Evolutionary conservation across 1,284 basidiomycete species (phyloP), one percentile per base, ranked within the genome.

Genomic region (Pyrrhoderma noxium): DNA sequence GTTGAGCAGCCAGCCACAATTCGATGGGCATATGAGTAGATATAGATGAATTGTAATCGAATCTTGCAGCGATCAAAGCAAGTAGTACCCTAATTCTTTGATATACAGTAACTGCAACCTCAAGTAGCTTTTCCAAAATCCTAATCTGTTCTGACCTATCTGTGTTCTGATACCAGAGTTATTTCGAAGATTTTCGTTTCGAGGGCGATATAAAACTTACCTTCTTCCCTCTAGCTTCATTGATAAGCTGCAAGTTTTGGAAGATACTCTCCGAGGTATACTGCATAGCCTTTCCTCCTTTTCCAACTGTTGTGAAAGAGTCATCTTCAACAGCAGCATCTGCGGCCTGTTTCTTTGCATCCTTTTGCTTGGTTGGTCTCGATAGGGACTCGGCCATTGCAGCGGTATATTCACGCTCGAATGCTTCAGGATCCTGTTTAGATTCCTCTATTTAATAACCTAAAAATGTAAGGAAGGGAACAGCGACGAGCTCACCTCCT

Each of bases 211-310:
- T 42, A 21, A 22, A 43, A 18, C 72, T 37, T 48, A 92, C 91
- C 81, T 99, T 99, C 69, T 93, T 92, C 27, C 96, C 96, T 58
- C 96, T 84, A 43, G 92, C 92, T 64, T 99, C 96, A 65, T 97
- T 86, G 40, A 99, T 85, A 40, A 85, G 78, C 60, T 92, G 85
- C 25, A 99, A 78, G 57, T 85, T 90, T 72, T 97, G 97, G 76
- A 94, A 93, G 60, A 99, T 89, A 44, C 83, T 82, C 54, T 98
- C 95, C 7, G 90, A 70, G 3, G 92, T 91, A 61, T 90, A 87
- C 57, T 84, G 82, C 67, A 93, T 79, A 11, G 79, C 76, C 65
- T 89, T 93, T 35, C 93, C 93, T 47, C 90, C 91, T 62, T 85
- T 91, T 38, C 93, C 93, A 42, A 99, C 92, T 2, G 91, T 93